Conservation (phyloP, 306 rosid species). For the Sicyos edulis region DNA sequence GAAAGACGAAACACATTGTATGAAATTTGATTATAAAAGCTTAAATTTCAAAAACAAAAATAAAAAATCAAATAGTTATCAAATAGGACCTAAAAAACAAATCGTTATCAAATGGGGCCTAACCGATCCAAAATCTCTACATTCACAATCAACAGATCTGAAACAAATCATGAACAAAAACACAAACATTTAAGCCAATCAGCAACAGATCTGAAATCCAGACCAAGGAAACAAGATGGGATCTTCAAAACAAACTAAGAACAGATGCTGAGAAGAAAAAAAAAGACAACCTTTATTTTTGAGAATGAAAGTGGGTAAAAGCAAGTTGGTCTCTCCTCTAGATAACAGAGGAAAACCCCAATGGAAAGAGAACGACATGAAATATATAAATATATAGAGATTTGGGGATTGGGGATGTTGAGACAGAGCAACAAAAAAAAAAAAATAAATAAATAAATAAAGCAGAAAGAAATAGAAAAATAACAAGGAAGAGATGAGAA, state of each 20-base stretch:
- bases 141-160: neutral
- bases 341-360: slow-evolving; percentile 9
- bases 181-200: neutral
- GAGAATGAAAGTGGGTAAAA: too few relatives aligned
- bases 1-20: too few relatives aligned
- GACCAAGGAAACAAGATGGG: neutral
- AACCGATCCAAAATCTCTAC: neutral
- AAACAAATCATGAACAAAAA: neutral
- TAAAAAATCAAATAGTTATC: too few relatives aligned
- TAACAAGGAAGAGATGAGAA: too few relatives aligned
- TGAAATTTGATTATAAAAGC: too few relatives aligned
- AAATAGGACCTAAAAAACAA: too few relatives aligned
- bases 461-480: too few relatives aligned
- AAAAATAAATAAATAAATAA: too few relatives aligned
- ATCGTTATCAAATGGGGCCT: neutral
- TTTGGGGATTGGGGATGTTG: too few relatives aligned
- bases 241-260: neutral
- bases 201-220: slow-evolving; percentile 1
- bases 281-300: neutral
- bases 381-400: slow-evolving; percentile 11
- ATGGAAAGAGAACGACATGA: neutral
- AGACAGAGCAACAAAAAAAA: too few relatives aligned
- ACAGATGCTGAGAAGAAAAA: neutral
- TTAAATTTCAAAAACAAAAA: too few relatives aligned
- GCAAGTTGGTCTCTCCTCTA: slow-evolving; percentile 6